phyloP scores from a whole-genome alignment of 2,329 filamentous ascomycete species.

The Venturia asperata region DNA sequence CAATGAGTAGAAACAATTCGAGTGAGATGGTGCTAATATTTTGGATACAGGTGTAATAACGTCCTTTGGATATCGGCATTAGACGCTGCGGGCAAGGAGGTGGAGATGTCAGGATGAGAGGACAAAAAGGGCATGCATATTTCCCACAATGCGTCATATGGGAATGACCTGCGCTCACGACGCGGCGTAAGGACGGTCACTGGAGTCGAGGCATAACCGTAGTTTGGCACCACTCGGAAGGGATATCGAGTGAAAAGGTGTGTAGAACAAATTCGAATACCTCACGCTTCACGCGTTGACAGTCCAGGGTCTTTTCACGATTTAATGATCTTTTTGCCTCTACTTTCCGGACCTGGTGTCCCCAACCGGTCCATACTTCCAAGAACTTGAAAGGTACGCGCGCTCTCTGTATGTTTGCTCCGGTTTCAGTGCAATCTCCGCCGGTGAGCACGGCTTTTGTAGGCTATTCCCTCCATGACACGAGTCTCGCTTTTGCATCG shows the following conservation, averaged over 20 bases:
- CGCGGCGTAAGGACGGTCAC: neutral
- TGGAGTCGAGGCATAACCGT: neutral
- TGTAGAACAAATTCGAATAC: neutral
- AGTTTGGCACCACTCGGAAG: neutral
- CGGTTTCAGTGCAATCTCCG: neutral
- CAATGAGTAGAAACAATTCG: neutral
- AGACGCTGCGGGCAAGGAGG: slow-evolving; percentile 40
- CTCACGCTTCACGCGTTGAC: slow-evolving; percentile 7
- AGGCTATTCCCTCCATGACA: neutral
- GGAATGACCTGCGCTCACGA: neutral
- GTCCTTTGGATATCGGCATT: slow-evolving; percentile 79
- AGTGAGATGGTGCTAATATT: slow-evolving; percentile 11
- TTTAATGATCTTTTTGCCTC: neutral
- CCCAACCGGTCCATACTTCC: too few relatives aligned
- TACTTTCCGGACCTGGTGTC: neutral
- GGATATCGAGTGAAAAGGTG: slow-evolving; percentile 6
- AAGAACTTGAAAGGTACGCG: neutral
- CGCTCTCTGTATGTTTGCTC: neutral
- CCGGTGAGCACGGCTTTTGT: neutral
- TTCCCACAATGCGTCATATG: neutral
- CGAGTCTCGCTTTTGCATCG: neutral
- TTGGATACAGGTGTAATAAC: slow-evolving; percentile 70
- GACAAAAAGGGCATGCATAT: neutral
- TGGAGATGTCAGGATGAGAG: slow-evolving; percentile 26
- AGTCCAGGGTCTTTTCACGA: neutral